These are phyloP conservation scores for Batkoa obscura DNA, from an alignment of 371 early-diverging fungal species.

Conservation along the genomic window DNA sequence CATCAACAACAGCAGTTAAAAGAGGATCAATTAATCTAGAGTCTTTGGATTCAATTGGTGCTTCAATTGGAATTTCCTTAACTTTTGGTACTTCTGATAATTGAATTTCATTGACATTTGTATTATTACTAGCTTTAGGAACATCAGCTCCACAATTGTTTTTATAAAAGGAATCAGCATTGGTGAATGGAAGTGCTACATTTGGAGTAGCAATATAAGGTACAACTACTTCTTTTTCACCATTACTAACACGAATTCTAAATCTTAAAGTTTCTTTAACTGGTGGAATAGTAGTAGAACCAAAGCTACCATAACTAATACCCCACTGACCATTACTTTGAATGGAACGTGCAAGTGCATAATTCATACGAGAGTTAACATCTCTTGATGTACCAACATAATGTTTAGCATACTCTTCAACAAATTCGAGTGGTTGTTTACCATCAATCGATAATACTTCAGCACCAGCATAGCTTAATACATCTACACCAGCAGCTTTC, in stretches of 20 bases:
- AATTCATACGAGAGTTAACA: background rate
- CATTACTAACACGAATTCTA: background rate
- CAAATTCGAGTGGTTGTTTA: background rate
- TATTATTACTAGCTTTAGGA: background rate
- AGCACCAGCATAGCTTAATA: background rate
- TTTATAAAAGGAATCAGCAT: background rate
- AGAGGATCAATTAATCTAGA: background rate
- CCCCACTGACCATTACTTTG: background rate
- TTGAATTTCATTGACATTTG: background rate
- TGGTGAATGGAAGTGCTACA: background rate
- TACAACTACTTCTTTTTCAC: background rate
- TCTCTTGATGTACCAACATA: background rate
- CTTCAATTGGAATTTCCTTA: background rate
- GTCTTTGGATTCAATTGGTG: background rate
- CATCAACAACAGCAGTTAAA: background rate
- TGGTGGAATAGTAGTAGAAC: background rate
- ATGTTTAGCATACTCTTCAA: background rate
- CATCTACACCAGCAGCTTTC: background rate
- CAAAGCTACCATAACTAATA: background rate
- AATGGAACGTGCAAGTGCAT: background rate
- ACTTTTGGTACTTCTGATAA: background rate
- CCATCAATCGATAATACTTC: background rate
- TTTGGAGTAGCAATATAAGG: background rate
- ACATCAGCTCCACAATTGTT: background rate
- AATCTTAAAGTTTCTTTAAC: background rate